These are phyloP conservation scores for Jasminum sambac DNA, from an alignment of 257 asterid species.

Conservation along the genomic window DNA sequence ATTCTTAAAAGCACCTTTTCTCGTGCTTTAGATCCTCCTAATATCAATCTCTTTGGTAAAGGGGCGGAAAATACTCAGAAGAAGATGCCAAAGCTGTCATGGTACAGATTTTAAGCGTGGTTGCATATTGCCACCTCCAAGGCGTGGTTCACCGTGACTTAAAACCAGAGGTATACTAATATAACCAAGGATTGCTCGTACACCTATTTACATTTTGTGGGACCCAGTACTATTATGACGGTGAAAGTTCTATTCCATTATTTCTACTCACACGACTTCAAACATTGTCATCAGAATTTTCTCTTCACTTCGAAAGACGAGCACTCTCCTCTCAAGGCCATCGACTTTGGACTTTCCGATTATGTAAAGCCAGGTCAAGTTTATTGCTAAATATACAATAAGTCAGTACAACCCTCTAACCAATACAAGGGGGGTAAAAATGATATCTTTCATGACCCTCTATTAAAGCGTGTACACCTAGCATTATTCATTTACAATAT, in stretches of 20 bases:
- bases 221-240: background rate
- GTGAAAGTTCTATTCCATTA: background rate
- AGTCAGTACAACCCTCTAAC: no score
- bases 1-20: background rate
- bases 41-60: constrained; percentile 24
- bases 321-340: constrained; percentile 66
- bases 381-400: constrained; percentile 12
- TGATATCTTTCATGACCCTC: no score
- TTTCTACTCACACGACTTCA: constrained; percentile 16
- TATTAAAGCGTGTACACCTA: no score
- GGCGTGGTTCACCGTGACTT: constrained; percentile 81
- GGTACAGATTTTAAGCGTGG: constrained; percentile 56
- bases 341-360: constrained; percentile 85
- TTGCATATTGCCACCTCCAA: constrained; percentile 67
- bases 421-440: no score
- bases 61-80: constrained; percentile 72
- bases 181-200: background rate
- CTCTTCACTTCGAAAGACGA: constrained; percentile 57
- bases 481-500: background rate
- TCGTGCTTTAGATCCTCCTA: background rate
- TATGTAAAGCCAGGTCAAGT: constrained; percentile 69
- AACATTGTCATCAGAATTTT: constrained; percentile 54
- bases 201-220: no score
- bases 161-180: constrained; percentile 59
- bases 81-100: constrained; percentile 63